Conservation (phyloP, 2,329 filamentous ascomycete genomes). For the Neobulgaria alba region DNA sequence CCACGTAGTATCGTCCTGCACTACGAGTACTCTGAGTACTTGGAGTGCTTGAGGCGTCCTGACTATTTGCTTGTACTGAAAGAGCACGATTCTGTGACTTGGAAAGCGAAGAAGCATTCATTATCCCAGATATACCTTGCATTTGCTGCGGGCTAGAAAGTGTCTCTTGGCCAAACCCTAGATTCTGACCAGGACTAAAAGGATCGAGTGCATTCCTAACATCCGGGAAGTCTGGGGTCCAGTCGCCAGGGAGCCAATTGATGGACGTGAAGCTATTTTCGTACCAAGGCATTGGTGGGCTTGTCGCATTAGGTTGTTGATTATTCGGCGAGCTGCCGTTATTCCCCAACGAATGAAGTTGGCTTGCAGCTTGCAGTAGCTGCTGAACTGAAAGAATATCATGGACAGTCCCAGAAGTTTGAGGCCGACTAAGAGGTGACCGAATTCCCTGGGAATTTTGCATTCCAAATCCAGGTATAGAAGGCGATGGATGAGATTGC, state of each 20-base stretch:
- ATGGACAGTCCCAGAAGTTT: background rate
- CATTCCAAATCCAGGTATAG: background rate
- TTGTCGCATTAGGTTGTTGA: background rate
- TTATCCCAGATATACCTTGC: background rate
- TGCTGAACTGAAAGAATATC: background rate
- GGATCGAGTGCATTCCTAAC: conserved; percentile 1
- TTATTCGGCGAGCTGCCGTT: background rate
- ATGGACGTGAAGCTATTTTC: conserved; percentile 18
- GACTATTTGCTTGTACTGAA: background rate
- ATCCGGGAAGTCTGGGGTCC: conserved; percentile 16
- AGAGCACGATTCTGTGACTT: background rate
- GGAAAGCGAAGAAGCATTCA: background rate
- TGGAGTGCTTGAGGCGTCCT: conserved; percentile 14
- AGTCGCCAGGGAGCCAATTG: conserved; percentile 23
- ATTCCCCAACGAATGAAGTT: background rate
- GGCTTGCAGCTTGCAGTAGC: background rate
- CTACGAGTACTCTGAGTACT: conserved; percentile 11
- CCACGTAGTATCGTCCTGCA: conserved; percentile 21
- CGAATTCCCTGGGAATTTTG: background rate
- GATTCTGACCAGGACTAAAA: conserved; percentile 3
- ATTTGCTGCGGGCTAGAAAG: background rate
- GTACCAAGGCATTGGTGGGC: conserved; percentile 9
- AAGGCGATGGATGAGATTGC: conserved; percentile 1
- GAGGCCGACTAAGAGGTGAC: background rate
- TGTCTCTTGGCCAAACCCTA: conserved; percentile 3